Base-by-base conservation (phyloP, 2,329 filamentous ascomycete genomes). In the Fusarium papillatum region DNA sequence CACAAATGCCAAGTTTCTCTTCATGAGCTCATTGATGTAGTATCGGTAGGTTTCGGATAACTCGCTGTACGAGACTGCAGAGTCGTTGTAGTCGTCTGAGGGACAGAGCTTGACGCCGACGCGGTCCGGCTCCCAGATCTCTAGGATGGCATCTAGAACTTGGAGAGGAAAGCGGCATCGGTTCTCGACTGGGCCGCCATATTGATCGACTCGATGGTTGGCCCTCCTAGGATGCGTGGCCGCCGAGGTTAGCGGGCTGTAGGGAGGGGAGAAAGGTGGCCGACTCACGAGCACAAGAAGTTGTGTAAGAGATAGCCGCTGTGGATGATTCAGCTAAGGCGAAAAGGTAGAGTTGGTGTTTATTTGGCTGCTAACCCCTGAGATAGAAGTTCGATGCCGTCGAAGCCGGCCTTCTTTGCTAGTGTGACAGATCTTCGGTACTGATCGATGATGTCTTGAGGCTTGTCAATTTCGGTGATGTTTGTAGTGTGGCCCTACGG, bases 91-190 rank as follows among this genome's bases (percentile, higher is more conserved):
- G 19, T 63, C 34, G 3, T 71, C 64, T 5, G 70, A 67, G 0
- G 68, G 63, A n/a, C 61, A 62, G 0, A 72, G 46, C 5, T 72
- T 71, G 34, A 68, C 64, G 1, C 64, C 66, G 48, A 72, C 59
- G 1, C 57, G n/a, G 19, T 64, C 48, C 0, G 68, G 22, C 1
- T 59, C 57, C 0, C 19, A 71, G 1, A 71, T 38, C 7, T 46
- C 16, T 4, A 38, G 16, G 7, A 70, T 66, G 14, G 61, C 43
- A 43, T 71, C 43, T 2, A 71, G 53, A 7, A 66, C 29, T 26
- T 71, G 53, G 2, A 70, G 34, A 1, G 10, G 70, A 29, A 70
- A 71, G 31, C 69, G 66, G 19, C 61, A 71, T 48, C 66, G 64
- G 4, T 71, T 71, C 2, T 69, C 59, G 1, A 70, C 67, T 0